Evolutionary conservation across 768 basidiomycete genomes (phyloP).

Genomic region (Phanerochaete carnosa): DNA sequence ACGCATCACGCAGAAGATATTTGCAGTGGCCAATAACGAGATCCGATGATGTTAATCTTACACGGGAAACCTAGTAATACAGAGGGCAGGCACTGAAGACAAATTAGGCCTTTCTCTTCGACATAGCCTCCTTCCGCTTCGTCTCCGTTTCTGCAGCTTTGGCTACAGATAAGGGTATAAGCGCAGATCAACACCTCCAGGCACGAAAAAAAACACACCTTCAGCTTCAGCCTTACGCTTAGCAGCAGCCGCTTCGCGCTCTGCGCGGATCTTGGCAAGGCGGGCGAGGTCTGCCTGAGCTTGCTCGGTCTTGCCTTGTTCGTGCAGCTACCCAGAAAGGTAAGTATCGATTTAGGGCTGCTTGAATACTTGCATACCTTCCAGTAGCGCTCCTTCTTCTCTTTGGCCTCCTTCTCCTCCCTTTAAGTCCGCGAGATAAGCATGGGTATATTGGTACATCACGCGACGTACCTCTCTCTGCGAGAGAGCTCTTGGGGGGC

Average conservation of each 20-base stretch:
- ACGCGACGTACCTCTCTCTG: constrained; percentile 52
- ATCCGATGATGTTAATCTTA: neutral
- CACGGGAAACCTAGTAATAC: neutral
- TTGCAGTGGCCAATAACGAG: neutral
- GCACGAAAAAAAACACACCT: constrained; percentile 41
- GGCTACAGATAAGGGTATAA: neutral
- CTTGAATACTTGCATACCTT: constrained; percentile 47
- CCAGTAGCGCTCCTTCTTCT: constrained; percentile 84
- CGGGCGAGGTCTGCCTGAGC: constrained; percentile 87
- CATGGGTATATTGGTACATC: neutral
- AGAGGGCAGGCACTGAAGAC: neutral
- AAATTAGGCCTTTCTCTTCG: constrained; percentile 10
- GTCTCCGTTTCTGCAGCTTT: constrained; percentile 30
- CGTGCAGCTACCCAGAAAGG: constrained; percentile 48
- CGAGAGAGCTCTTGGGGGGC: constrained; percentile 60
- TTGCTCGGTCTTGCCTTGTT: constrained; percentile 84
- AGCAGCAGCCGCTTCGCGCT: constrained; percentile 84
- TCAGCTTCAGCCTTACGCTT: constrained; percentile 88
- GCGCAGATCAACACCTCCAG: neutral
- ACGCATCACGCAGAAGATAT: neutral
- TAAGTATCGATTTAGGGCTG: neutral
- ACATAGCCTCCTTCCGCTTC: constrained; percentile 31
- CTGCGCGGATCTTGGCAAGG: constrained; percentile 79
- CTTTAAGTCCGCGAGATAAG: constrained; percentile 34
- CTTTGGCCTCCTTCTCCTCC: constrained; percentile 90